A percentile compares a stretch with the other conserved stretches of the same genome.
Evolutionary conservation across 345 rosid genomes (phyloP).

Genomic region (Linum usitatissimum): DNA sequence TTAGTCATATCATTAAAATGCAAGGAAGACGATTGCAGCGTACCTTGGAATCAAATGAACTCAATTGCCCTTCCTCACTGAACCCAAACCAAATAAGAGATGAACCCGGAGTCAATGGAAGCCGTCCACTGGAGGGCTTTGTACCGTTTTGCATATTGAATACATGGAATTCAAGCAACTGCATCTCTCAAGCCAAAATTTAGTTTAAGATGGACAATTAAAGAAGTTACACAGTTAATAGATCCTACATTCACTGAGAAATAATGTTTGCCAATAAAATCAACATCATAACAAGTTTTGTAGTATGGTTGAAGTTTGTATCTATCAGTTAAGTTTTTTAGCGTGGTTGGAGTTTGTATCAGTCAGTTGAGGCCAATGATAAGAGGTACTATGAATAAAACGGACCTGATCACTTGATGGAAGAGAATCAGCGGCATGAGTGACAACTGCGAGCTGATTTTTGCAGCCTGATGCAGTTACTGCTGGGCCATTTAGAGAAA

Average conservation of each 20-base stretch:
- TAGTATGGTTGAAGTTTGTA: not conserved
- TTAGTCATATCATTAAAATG: not conserved
- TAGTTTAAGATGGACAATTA: constrained; percentile 2
- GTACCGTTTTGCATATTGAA: constrained; percentile 50
- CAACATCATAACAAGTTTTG: constrained; percentile 4
- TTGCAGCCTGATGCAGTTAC: constrained; percentile 78
- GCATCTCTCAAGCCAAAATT: constrained; percentile 20
- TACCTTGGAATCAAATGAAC: constrained; percentile 85
- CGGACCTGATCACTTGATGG: constrained; percentile 75
- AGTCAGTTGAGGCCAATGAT: not conserved
- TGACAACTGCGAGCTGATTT: constrained; percentile 71
- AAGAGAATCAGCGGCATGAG: constrained; percentile 72
- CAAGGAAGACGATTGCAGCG: constrained; percentile 6
- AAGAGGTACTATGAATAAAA: not conserved
- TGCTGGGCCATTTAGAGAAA: constrained; percentile 79
- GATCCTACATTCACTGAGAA: too few relatives aligned
- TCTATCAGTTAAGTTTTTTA: not conserved
- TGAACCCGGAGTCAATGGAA: constrained; percentile 81
- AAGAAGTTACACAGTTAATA: not conserved
- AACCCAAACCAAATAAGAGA: constrained; percentile 74
- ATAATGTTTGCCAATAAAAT: not conserved
- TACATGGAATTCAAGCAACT: constrained; percentile 69
- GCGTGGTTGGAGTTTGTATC: not conserved
- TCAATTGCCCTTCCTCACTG: constrained; percentile 79
- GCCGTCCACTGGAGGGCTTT: constrained; percentile 48